phyloP scores from a whole-genome alignment of 176 grass and related monocot species.

The Chloris gayana region DNA sequence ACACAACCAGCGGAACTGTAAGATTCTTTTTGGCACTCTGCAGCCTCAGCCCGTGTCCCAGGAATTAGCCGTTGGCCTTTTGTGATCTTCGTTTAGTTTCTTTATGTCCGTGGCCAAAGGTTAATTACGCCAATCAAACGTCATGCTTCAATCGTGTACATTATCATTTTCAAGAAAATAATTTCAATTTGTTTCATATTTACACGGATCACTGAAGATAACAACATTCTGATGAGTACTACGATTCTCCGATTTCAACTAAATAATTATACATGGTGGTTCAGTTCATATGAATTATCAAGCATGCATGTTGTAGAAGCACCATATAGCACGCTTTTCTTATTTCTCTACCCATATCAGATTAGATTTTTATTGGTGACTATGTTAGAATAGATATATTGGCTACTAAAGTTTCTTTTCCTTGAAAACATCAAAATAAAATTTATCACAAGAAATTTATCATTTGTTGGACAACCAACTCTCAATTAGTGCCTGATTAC shows the following conservation, averaged over 20 bases:
- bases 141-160: constrained; percentile 2
- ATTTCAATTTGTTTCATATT: not conserved
- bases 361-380: not conserved
- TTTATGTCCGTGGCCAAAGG: not conserved
- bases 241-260: not conserved
- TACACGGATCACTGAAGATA: not conserved
- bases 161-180: not conserved
- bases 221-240: not conserved
- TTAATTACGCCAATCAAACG: constrained; percentile 5
- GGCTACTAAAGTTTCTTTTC: not conserved
- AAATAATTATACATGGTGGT: not conserved
- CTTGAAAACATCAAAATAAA: not conserved
- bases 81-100: not conserved
- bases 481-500: too few relatives aligned
- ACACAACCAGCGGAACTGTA: constrained; percentile 16
- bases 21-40: not conserved
- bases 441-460: too few relatives aligned
- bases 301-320: not conserved
- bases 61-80: not conserved
- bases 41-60: not conserved
- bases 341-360: not conserved
- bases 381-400: not conserved
- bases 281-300: not conserved
- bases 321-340: not conserved
- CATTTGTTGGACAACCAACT: too few relatives aligned